These are phyloP conservation scores for Stenogyne calaminthoides DNA, from an alignment of 305 asterid genomes.

Conservation along the genomic window DNA sequence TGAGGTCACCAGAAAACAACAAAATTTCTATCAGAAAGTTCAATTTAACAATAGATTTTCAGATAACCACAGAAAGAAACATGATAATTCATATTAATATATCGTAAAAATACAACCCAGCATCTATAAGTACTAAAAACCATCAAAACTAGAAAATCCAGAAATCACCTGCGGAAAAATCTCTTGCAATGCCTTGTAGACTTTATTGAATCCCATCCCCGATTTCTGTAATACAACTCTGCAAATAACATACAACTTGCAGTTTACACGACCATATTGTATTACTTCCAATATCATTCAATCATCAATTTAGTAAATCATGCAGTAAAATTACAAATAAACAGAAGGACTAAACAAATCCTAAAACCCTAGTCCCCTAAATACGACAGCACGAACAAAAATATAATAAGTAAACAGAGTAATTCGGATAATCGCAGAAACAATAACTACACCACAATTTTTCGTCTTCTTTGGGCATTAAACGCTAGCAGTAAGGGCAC, in stretches of 20 bases:
- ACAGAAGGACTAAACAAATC: constrained; percentile 1
- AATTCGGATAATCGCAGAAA: constrained; percentile 11
- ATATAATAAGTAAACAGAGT: neutral
- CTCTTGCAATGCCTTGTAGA: constrained; percentile 57
- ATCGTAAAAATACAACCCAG: neutral
- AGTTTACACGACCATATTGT: constrained; percentile 1
- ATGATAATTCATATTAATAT: neutral
- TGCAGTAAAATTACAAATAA: constrained; percentile 8
- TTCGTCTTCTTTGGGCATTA: constrained; percentile 2
- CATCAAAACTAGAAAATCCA: neutral
- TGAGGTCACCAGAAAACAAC: neutral
- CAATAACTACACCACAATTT: neutral
- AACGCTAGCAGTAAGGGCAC: neutral
- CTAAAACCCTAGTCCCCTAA: constrained; percentile 24
- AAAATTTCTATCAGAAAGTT: neutral
- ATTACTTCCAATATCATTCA: neutral
- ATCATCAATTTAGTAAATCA: constrained; percentile 10
- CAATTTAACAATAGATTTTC: constrained; percentile 1
- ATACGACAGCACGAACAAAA: neutral
- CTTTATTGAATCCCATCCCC: constrained; percentile 66
- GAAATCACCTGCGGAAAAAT: constrained; percentile 73
- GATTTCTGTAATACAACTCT: constrained; percentile 33
- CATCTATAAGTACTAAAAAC: neutral
- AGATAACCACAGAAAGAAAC: neutral
- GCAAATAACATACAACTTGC: constrained; percentile 27